Conservation (phyloP, 331 rosid genomes). For the Malus hybrid region DNA sequence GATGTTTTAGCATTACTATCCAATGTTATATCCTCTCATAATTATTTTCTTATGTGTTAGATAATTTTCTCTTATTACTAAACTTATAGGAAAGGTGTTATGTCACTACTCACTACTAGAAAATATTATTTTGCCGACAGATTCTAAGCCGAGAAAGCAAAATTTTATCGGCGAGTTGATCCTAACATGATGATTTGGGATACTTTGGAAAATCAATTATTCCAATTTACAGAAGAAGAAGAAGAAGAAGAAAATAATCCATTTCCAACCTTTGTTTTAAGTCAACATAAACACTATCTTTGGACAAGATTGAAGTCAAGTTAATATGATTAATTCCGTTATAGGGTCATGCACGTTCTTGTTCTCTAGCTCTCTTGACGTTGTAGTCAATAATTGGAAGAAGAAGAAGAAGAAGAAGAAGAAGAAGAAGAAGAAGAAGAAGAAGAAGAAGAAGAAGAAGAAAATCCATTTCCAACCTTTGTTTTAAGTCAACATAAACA, state of each 20-base stretch:
- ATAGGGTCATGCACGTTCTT: neutral
- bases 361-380: neutral
- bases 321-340: neutral
- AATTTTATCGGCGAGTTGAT: too few species aligned
- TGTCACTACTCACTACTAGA: neutral
- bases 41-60: neutral
- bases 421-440: too few species aligned
- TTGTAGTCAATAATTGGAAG: constrained; percentile 4
- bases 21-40: too few species aligned
- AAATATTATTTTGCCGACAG: too few species aligned
- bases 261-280: neutral
- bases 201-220: neutral
- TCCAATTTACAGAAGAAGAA: neutral
- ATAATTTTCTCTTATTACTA: neutral
- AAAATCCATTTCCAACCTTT: neutral
- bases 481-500: neutral
- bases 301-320: neutral
- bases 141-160: too few species aligned
- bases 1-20: neutral
- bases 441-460: neutral
- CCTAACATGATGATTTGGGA: too few species aligned
- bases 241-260: neutral
- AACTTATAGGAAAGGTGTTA: neutral
- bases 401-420: too few species aligned
- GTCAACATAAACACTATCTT: neutral